phyloP scores from a whole-genome alignment of 768 basidiomycete genomes.

The Termitomyces sp. region DNA sequence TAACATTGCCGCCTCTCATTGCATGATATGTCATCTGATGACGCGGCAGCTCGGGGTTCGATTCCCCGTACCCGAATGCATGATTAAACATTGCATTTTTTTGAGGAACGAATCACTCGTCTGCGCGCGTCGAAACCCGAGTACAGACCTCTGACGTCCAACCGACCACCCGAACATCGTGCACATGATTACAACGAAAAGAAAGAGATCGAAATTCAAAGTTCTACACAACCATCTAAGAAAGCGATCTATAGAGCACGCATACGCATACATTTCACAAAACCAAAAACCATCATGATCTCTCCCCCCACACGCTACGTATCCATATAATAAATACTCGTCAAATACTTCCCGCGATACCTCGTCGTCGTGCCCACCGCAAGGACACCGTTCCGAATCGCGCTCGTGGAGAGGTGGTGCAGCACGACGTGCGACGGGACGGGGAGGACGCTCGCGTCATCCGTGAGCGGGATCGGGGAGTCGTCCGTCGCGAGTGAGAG shows the following conservation, averaged over 20 bases:
- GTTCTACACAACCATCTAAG: too few species aligned
- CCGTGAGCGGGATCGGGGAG: constrained; percentile 51
- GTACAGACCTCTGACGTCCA: too few species aligned
- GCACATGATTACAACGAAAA: too few species aligned
- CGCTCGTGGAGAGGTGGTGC: constrained; percentile 93
- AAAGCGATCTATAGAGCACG: too few species aligned
- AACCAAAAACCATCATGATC: too few species aligned
- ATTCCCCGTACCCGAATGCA: constrained; percentile 48
- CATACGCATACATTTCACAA: neutral
- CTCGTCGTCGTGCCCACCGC: constrained; percentile 91
- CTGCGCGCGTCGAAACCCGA: too few species aligned
- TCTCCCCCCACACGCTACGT: constrained; percentile 33
- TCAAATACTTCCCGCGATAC: constrained; percentile 90
- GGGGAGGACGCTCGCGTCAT: constrained; percentile 88
- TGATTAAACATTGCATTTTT: too few species aligned
- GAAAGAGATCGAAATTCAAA: too few species aligned
- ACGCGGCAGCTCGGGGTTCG: constrained; percentile 52
- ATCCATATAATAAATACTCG: constrained; percentile 81
- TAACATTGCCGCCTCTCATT: constrained; percentile 65
- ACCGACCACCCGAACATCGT: too few species aligned
- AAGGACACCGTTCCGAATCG: constrained; percentile 89
- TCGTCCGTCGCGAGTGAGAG: constrained; percentile 9
- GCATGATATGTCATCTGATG: neutral
- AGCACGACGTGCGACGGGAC: constrained; percentile 93
- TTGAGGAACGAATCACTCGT: too few species aligned